Conservation (phyloP, 257 asterid species). For the Jaltomata sinuosa region DNA sequence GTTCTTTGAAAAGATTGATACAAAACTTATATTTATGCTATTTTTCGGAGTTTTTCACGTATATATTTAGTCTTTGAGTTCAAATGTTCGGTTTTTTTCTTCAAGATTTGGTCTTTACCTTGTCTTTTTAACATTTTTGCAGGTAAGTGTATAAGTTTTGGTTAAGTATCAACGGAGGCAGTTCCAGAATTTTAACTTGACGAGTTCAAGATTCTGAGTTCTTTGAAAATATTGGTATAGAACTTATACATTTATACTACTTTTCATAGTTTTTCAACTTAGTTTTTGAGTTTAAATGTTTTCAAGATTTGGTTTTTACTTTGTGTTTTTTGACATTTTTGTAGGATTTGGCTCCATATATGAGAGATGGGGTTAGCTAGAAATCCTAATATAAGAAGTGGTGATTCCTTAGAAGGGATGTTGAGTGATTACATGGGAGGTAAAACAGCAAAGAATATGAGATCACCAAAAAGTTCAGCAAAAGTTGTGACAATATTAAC, state of each 20-base stretch:
- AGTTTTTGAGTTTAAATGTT: not conserved
- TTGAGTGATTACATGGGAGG: slow-evolving; percentile 61
- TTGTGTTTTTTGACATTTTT: not conserved
- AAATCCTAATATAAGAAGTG: slow-evolving; percentile 32
- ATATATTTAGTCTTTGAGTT: not conserved
- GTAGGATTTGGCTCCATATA: not conserved
- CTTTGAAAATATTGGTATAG: not conserved
- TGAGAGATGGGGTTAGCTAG: slow-evolving; percentile 31
- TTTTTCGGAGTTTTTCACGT: not conserved
- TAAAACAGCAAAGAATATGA: slow-evolving; percentile 15
- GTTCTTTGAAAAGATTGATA: not conserved
- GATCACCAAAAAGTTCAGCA: slow-evolving; percentile 30
- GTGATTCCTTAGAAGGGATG: slow-evolving; percentile 77
- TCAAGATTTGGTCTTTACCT: not conserved
- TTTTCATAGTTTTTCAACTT: not conserved
- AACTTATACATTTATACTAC: not conserved
- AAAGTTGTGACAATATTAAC: slow-evolving; percentile 56
- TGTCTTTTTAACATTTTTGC: not conserved
- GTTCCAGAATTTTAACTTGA: too few relatives aligned
- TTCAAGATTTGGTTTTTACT: not conserved
- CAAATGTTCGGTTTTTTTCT: not conserved
- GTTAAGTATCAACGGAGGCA: too few relatives aligned
- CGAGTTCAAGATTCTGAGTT: too few relatives aligned
- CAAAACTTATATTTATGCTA: not conserved
- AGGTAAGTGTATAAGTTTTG: too few relatives aligned